These are phyloP conservation scores for Globisporangium paddicum DNA, from an alignment of 352 stramenopile species.

Conservation along the genomic window DNA sequence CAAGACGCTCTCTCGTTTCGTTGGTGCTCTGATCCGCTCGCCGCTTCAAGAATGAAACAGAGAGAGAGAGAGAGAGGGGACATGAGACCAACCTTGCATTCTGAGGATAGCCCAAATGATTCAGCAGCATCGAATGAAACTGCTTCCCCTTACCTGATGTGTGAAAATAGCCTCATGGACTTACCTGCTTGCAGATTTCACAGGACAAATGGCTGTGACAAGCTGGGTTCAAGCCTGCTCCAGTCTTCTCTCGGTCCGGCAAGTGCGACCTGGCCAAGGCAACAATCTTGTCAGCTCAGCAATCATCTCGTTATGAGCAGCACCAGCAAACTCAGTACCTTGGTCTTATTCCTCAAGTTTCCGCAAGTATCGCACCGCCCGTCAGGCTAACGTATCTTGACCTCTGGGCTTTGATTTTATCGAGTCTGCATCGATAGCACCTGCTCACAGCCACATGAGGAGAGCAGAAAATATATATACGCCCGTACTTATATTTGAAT, in stretches of 20 bases:
- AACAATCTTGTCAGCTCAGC: conserved; percentile 2
- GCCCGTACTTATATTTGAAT: not conserved
- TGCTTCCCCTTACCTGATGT: not conserved
- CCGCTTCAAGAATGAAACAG: not conserved
- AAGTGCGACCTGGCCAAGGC: not conserved
- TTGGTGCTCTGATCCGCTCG: not conserved
- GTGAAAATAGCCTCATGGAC: not conserved
- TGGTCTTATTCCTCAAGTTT: not conserved
- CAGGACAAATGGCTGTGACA: not conserved
- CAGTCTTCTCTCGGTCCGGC: not conserved
- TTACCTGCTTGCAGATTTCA: not conserved
- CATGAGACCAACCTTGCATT: not conserved
- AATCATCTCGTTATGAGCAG: not conserved
- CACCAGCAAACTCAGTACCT: not conserved
- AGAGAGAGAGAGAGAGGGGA: not conserved
- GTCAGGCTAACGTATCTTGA: too few species aligned
- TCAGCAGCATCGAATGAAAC: not conserved
- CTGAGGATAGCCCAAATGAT: not conserved
- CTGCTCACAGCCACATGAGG: not conserved
- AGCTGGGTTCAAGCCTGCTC: not conserved
- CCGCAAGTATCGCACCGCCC: not conserved
- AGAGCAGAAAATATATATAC: not conserved
- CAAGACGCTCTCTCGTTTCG: not conserved
- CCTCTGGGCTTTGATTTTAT: not conserved
- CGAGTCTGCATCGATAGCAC: not conserved